Conservation (phyloP, 805 yeast species). For the Saturnispora quitensis region DNA sequence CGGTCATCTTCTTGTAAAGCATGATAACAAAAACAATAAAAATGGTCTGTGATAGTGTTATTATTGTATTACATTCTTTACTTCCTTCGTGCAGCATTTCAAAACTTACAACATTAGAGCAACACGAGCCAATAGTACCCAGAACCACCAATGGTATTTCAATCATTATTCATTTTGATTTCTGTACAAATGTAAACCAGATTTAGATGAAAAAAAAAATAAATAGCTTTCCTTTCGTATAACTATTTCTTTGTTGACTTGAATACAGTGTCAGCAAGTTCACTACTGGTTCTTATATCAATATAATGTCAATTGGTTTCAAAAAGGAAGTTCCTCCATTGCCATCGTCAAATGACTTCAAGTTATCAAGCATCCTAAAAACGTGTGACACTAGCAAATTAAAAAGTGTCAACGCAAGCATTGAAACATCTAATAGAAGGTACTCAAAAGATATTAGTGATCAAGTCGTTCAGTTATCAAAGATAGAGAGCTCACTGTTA, state of each 20-base stretch:
- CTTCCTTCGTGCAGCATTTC: constrained; percentile 40
- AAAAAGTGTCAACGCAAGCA: constrained; percentile 18
- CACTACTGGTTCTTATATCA: background rate
- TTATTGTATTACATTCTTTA: constrained; percentile 35
- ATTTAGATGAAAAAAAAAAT: background rate
- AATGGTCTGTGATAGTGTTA: constrained; percentile 52
- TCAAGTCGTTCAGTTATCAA: constrained; percentile 19
- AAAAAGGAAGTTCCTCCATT: background rate
- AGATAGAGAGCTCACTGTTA: constrained; percentile 20
- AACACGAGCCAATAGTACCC: constrained; percentile 63
- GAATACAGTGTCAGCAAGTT: background rate
- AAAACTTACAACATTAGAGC: constrained; percentile 56
- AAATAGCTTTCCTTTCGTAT: background rate
- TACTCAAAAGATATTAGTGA: constrained; percentile 25
- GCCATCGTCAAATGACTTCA: constrained; percentile 1
- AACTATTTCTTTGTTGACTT: background rate
- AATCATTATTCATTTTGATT: background rate
- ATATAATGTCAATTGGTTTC: background rate
- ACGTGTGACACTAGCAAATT: background rate
- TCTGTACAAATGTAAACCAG: background rate
- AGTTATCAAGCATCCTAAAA: background rate
- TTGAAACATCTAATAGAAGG: constrained; percentile 14
- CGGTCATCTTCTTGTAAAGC: constrained; percentile 16
- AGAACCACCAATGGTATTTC: constrained; percentile 8
- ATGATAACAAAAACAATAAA: constrained; percentile 40